Percentiles rank a stretch among this genome's conserved stretches.
phyloP scores from a whole-genome alignment of 2,329 filamentous ascomycete species.

The Amauroascus niger region DNA sequence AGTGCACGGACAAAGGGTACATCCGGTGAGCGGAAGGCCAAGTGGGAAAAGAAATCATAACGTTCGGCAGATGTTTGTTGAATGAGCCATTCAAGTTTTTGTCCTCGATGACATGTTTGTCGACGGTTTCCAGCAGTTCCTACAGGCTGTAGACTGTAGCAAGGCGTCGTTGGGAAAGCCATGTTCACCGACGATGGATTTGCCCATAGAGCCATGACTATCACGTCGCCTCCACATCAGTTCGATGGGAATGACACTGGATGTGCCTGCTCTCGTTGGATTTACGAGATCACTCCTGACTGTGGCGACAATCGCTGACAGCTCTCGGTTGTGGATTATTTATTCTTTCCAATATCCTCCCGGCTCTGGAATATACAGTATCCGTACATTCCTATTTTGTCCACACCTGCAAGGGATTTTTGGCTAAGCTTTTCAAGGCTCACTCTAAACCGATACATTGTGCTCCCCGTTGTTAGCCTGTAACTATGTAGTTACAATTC shows the following conservation, averaged over 20 bases:
- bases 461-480: not conserved
- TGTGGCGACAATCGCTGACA: too few relatives aligned
- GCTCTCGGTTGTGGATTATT: too few relatives aligned
- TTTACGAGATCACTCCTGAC: too few relatives aligned
- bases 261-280: too few relatives aligned
- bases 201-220: too few relatives aligned
- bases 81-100: not conserved
- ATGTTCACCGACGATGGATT: too few relatives aligned
- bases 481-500: not conserved
- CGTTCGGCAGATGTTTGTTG: not conserved
- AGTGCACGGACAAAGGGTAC: not conserved
- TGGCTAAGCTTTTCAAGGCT: slow-evolving; percentile 4
- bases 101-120: not conserved
- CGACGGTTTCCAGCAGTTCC: not conserved
- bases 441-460: not conserved
- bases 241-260: too few relatives aligned
- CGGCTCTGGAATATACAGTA: not conserved
- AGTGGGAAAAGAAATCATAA: not conserved
- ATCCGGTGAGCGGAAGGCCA: not conserved
- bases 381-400: not conserved
- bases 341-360: not conserved
- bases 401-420: not conserved
- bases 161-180: not conserved
- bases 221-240: too few relatives aligned
- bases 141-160: not conserved